Conservation (phyloP, 2,329 filamentous ascomycete genomes). For the Talaromyces sp. region DNA sequence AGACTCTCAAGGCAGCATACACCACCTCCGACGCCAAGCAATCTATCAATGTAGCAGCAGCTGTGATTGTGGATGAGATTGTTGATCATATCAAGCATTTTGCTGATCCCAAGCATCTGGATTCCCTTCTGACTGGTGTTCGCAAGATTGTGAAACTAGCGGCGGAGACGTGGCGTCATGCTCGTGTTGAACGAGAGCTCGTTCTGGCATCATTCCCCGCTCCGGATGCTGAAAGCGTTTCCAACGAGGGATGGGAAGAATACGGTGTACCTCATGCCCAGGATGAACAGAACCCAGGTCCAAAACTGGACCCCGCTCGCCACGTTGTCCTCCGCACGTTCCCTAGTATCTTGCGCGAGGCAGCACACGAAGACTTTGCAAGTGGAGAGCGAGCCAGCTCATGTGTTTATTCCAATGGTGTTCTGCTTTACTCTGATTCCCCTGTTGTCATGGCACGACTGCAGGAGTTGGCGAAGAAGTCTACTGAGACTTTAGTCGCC, state of each 20-base stretch:
- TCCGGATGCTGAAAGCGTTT: conserved; percentile 36
- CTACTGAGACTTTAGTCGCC: conserved; percentile 16
- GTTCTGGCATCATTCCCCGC: conserved; percentile 56
- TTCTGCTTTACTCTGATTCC: conserved; percentile 55
- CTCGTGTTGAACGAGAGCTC: conserved; percentile 59
- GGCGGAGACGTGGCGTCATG: conserved; percentile 61
- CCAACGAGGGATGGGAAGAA: conserved; percentile 43
- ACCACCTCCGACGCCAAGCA: conserved; percentile 60
- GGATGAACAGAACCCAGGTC: conserved; percentile 17
- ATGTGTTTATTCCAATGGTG: conserved; percentile 54
- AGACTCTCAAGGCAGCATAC: conserved; percentile 61
- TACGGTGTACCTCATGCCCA: conserved; percentile 31
- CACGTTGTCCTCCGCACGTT: conserved; percentile 55
- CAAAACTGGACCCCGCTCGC: conserved; percentile 32
- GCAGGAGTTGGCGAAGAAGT: conserved; percentile 43
- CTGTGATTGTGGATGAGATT: conserved; percentile 60
- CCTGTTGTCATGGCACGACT: conserved; percentile 43
- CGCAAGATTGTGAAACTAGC: conserved; percentile 61
- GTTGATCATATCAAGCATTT: conserved; percentile 58
- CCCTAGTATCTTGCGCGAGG: conserved; percentile 56
- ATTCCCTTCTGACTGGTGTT: conserved; percentile 54
- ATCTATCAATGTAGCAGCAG: conserved; percentile 58
- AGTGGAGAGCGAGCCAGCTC: conserved; percentile 48
- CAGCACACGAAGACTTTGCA: conserved; percentile 52
- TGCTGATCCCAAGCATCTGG: conserved; percentile 54